Evolutionary conservation across 176 grass and related monocot genomes (phyloP), one percentile per base, ranked within the genome.

Genomic region (Thinopyrum elongatum): DNA sequence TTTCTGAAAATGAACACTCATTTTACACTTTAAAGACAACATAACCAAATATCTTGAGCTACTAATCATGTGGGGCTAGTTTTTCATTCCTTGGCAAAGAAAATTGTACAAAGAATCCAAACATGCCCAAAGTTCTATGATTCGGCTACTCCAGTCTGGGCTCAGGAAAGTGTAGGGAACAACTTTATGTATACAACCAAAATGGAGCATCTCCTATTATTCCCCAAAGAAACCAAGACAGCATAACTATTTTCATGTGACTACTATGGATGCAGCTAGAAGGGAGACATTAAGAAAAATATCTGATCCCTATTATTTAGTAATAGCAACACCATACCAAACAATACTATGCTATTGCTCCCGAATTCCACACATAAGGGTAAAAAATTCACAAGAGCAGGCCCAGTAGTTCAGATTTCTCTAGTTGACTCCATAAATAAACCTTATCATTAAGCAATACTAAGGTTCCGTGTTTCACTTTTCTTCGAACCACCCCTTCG

Each of bases 231-330:
- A 75, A 31, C 10, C 1, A 55, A 30, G 3, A n/a, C 61, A 65
- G 39, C 15, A 36, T 10, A 33, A 70, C 12, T 60, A 2, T 39
- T 36, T 82, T 77, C n/a, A 21, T 51, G 11, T 47, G 26, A 82
- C 47, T 17, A 38, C 23, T 38, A 86, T 39, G 22, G 72, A 64
- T 71, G 38, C 63, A 77, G 77, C 34, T 29, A 62, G 81, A 84
- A 79, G 17, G 42, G 23, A 29, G 47, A 3, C 51, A 60, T 73
- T 27, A 73, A 3, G 38, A 30, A 57, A 8, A 26, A 61, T 21
- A 65, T 23, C 42, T 26, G 74, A 85, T 19, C 49, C 39, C 7
- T 35, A 28, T 10, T 36, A 23, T 12, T 55, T 76, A 41, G 4
- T 29, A 44, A 33, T 38, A 38, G 22, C 28, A 82, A 3, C 12